A percentile compares a stretch with the other conserved stretches of the same genome.
Evolutionary conservation across 805 yeast genomes (phyloP).

Genomic region (Priceomyces medius): DNA sequence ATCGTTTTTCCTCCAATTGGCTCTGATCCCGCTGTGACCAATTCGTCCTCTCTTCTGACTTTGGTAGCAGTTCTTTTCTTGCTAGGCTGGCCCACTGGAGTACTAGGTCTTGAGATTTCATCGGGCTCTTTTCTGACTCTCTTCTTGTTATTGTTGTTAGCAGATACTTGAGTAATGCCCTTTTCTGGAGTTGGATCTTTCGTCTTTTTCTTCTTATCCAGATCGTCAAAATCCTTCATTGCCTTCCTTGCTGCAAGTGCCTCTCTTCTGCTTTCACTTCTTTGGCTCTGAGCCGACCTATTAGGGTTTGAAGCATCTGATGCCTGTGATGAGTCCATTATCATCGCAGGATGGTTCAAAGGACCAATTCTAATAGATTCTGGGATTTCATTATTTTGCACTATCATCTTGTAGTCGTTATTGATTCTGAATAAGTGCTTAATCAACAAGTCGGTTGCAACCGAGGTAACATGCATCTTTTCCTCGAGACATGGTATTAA

Average conservation of each 20-base stretch:
- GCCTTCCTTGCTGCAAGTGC: constrained; percentile 89
- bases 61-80: constrained; percentile 20
- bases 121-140: constrained; percentile 19
- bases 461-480: constrained; percentile 94
- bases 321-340: constrained; percentile 52
- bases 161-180: not conserved
- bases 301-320: constrained; percentile 33
- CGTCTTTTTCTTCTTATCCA: constrained; percentile 13
- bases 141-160: constrained; percentile 11
- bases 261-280: constrained; percentile 86
- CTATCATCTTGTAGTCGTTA: constrained; percentile 73
- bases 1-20: constrained; percentile 9
- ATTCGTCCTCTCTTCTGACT: constrained; percentile 22
- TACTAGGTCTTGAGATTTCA: constrained; percentile 15
- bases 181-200: constrained; percentile 16
- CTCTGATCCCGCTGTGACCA: constrained; percentile 4
- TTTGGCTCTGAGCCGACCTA: constrained; percentile 67
- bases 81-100: constrained; percentile 15
- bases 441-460: constrained; percentile 75
- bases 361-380: constrained; percentile 74
- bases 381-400: constrained; percentile 77
- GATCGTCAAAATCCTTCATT: constrained; percentile 37
- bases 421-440: constrained; percentile 73
- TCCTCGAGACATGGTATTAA: constrained; percentile 92
- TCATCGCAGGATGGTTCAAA: constrained; percentile 87